A percentile compares a stretch with the other conserved stretches of the same genome.
phyloP scores from a whole-genome alignment of 331 rosid species.

The Saraca asoca region DNA sequence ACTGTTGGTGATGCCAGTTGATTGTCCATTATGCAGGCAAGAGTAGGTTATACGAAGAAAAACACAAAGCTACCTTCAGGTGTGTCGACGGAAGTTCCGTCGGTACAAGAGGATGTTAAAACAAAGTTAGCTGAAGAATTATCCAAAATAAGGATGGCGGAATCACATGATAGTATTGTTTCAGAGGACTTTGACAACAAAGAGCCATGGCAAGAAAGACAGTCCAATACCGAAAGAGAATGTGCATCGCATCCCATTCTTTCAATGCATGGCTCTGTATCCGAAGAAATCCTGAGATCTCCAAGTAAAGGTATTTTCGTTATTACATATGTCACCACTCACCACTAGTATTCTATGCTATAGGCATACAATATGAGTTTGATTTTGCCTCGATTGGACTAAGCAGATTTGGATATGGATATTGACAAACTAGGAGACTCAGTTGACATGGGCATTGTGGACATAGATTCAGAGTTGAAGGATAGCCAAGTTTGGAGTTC shows the following conservation, averaged over 20 bases:
- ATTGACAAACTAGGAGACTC: conserved; percentile 50
- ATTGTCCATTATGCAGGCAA: conserved; percentile 43
- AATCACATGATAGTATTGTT: conserved; percentile 43
- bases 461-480: conserved; percentile 66
- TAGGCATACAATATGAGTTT: conserved; percentile 6
- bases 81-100: conserved; percentile 40
- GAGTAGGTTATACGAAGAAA: conserved; percentile 43
- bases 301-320: conserved; percentile 55
- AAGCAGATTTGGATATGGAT: conserved; percentile 52
- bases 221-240: conserved; percentile 34
- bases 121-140: conserved; percentile 66
- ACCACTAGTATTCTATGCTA: conserved; percentile 17
- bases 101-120: conserved; percentile 58
- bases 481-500: conserved; percentile 75
- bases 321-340: conserved; percentile 18
- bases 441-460: conserved; percentile 43
- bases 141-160: conserved; percentile 73
- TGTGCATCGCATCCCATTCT: conserved; percentile 35
- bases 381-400: conserved; percentile 35
- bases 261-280: conserved; percentile 39
- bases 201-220: conserved; percentile 36
- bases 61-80: conserved; percentile 38
- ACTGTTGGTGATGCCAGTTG: conserved; percentile 36
- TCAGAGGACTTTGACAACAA: conserved; percentile 35
- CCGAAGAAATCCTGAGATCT: conserved; percentile 39